Base-by-base conservation (phyloP, 352 stramenopile genomes). In the Phytopythium delawarense region DNA sequence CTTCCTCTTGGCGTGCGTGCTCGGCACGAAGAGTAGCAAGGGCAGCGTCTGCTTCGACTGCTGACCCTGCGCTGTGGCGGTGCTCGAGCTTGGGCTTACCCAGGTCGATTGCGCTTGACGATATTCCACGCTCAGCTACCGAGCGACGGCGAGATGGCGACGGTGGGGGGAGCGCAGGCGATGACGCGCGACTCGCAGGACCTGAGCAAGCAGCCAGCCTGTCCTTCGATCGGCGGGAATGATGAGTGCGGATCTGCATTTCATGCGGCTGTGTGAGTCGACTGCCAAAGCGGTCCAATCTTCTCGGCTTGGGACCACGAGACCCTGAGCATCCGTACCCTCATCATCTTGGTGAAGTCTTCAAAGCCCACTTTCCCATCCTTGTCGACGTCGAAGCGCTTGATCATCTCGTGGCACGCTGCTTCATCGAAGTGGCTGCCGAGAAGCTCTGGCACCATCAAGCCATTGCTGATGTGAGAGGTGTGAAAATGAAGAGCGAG, bases 311-410 rank as follows among this genome's bases (percentile, higher is more conserved):
- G 5, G 15, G 45, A 16, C 69, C 2, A 72, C 6, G 2, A 21
- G 16, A 45, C 40, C 21, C 20, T 16, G 7, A 25, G 20, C 16
- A 6, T 11, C 0, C 44, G 48, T 30, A 54, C 61, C 61, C 81
- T 85, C 63, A 92, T 72, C 69, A 92, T 81, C 32, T 87, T 88
- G 39, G 67, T 67, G 57, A 91, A 92, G 62, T 92, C 83, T 2
- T 87, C 70, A 30, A 84, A 89, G 28, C 81, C 79, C 23, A 91
- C 72, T 54, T 85, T 87, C 57, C 83, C 83, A 44, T 92, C 83
- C 39, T 80, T 77, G 69, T 91, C 81, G 1, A 55, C 57, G 39
- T 92, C 83, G 0, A 73, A 74, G 13, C 69, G 78, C 59, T 77
- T 84, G 57, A 92, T 74, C 78, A 92, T 85, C 45, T 89, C 78